These are phyloP conservation scores for Silene conica DNA, from an alignment of 148 eudicot species.

Conservation along the genomic window DNA sequence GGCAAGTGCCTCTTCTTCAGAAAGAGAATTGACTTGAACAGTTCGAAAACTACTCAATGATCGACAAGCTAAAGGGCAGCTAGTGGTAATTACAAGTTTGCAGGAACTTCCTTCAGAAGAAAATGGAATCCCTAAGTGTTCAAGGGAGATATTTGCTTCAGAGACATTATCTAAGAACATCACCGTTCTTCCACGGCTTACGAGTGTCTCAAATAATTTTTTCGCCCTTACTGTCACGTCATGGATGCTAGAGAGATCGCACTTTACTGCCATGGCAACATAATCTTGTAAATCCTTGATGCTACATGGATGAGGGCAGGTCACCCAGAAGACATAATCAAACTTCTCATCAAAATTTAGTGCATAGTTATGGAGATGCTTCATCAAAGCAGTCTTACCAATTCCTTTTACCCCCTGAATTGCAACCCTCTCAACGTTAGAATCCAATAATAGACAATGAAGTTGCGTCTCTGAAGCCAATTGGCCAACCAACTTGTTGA, in stretches of 20 bases:
- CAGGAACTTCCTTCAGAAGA: constrained; percentile 12
- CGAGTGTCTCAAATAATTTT: constrained; percentile 2
- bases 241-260: constrained; percentile 15
- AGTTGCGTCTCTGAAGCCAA: not conserved
- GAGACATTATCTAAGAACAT: constrained; percentile 23
- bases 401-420: constrained; percentile 18
- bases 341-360: constrained; percentile 7
- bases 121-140: constrained; percentile 16
- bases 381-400: constrained; percentile 26
- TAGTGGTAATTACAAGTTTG: constrained; percentile 19
- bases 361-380: constrained; percentile 19
- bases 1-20: constrained; percentile 2
- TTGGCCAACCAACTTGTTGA: constrained; percentile 1
- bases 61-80: not conserved
- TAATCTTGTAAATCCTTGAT: constrained; percentile 16
- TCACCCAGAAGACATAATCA: constrained; percentile 18
- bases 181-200: constrained; percentile 4
- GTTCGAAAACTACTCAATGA: not conserved
- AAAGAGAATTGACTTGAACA: constrained; percentile 9
- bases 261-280: constrained; percentile 13
- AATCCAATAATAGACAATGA: constrained; percentile 7
- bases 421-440: constrained; percentile 10
- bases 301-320: constrained; percentile 7
- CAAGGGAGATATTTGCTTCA: not conserved
- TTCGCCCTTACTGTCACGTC: constrained; percentile 8